Percentiles rank a stretch among this genome's conserved stretches.
These are phyloP conservation scores for Abelmoschus esculentus DNA, from an alignment of 345 rosid species.

Conservation along the genomic window DNA sequence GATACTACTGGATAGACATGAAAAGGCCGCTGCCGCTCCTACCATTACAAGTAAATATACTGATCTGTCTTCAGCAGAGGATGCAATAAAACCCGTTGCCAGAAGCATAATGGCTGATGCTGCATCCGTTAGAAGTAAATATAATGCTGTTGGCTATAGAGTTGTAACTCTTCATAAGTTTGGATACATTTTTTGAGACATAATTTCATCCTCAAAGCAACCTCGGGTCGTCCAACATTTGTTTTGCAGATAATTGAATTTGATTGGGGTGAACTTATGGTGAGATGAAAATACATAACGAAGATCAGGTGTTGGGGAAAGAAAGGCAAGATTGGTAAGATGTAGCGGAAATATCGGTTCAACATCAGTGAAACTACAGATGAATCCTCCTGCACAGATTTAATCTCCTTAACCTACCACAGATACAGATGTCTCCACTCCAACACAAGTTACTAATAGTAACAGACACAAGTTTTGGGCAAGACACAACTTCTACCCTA, in stretches of 20 bases:
- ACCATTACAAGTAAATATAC: no score
- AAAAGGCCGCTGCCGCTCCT: no score
- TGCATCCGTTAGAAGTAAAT: background rate
- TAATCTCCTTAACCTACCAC: constrained; percentile 21
- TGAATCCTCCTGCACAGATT: constrained; percentile 16
- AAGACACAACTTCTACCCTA: constrained; percentile 27
- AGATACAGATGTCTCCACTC: constrained; percentile 12
- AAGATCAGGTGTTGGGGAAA: background rate
- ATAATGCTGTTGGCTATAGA: background rate
- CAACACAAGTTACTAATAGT: background rate
- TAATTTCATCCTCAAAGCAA: no score
- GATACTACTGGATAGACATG: no score
- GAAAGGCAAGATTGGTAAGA: background rate
- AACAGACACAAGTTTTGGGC: constrained; percentile 16
- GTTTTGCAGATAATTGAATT: background rate
- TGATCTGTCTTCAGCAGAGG: no score
- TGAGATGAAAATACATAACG: background rate
- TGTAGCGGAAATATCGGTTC: background rate
- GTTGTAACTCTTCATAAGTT: no score
- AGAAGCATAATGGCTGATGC: no score
- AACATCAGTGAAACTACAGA: constrained; percentile 3
- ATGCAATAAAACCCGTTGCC: background rate
- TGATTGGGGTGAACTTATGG: background rate
- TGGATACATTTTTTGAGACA: background rate
- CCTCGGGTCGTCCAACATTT: background rate